phyloP scores from a whole-genome alignment of 139 green algal species.

The Picochlorum sp. region DNA sequence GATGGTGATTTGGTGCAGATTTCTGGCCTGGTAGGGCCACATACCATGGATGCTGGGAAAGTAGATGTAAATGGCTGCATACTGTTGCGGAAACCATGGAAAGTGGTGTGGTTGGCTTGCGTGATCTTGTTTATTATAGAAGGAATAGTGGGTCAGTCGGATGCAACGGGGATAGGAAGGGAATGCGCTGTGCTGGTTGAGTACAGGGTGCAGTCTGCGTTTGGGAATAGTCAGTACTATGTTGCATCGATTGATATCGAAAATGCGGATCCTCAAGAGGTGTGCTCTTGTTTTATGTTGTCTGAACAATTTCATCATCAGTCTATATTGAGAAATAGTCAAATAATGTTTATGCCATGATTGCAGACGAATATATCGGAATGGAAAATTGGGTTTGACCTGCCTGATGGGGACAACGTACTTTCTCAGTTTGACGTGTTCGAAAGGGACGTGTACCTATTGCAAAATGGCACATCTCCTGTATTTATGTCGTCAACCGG shows the following conservation, averaged over 20 bases:
- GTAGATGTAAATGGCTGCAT: too few species aligned
- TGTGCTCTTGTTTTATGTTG: neutral
- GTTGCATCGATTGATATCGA: neutral
- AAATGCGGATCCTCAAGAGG: neutral
- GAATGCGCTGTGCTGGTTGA: neutral
- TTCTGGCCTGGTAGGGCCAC: too few species aligned
- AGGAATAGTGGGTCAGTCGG: too few species aligned
- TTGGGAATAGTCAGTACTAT: neutral
- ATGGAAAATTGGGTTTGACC: slow-evolving; percentile 52
- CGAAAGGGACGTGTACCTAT: neutral
- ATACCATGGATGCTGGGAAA: too few species aligned
- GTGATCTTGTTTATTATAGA: too few species aligned
- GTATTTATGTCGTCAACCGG: neutral
- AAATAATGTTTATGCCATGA: too few species aligned
- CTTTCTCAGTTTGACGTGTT: slow-evolving; percentile 10
- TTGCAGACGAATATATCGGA: neutral
- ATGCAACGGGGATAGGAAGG: neutral
- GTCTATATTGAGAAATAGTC: slow-evolving; percentile 19
- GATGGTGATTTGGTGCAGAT: too few species aligned
- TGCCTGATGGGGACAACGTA: slow-evolving; percentile 17
- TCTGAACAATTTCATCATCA: neutral
- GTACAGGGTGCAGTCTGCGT: neutral
- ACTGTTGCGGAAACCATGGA: too few species aligned
- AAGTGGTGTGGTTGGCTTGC: too few species aligned
- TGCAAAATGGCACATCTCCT: neutral